Evolutionary conservation across 345 rosid species (phyloP).

Genomic region (Gossypium sturtianum): DNA sequence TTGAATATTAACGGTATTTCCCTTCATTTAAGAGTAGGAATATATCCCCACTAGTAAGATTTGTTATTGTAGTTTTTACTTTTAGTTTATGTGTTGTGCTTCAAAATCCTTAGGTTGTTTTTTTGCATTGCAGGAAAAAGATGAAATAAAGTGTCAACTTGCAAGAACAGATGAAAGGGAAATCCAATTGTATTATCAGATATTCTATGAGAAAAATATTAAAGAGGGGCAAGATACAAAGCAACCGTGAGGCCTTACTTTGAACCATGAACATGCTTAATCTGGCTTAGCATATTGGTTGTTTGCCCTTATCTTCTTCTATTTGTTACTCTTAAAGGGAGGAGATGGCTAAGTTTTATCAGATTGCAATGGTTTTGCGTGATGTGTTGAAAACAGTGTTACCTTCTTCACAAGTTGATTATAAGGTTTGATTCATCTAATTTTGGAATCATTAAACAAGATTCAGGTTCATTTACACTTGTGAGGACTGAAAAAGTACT

Average conservation of each 20-base stretch:
- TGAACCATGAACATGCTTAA: background rate
- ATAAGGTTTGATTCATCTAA: slow-evolving; percentile 39
- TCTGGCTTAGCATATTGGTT: slow-evolving; percentile 14
- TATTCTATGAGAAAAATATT: slow-evolving; percentile 54
- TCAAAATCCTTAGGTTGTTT: background rate
- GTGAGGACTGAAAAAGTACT: slow-evolving; percentile 14
- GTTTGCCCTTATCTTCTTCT: slow-evolving; percentile 16
- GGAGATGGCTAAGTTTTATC: slow-evolving; percentile 84
- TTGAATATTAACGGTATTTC: background rate
- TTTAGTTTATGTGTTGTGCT: background rate
- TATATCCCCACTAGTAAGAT: background rate
- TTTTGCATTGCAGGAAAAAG: slow-evolving; percentile 53
- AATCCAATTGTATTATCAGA: slow-evolving; percentile 62
- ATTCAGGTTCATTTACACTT: slow-evolving; percentile 6
- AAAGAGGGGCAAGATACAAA: slow-evolving; percentile 47
- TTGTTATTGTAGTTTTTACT: background rate
- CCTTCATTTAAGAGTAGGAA: background rate
- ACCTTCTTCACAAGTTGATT: slow-evolving; percentile 40
- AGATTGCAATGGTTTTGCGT: slow-evolving; percentile 73
- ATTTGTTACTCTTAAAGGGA: slow-evolving; percentile 49
- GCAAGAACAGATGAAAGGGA: slow-evolving; percentile 57
- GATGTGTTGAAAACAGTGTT: slow-evolving; percentile 69
- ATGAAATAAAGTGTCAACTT: slow-evolving; percentile 31
- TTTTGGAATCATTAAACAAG: slow-evolving; percentile 8
- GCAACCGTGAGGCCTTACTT: slow-evolving; percentile 62